Percentiles rank a stretch among this genome's conserved stretches.
These are phyloP conservation scores for Rheum nobile DNA, from an alignment of 148 eudicot genomes.

Conservation along the genomic window DNA sequence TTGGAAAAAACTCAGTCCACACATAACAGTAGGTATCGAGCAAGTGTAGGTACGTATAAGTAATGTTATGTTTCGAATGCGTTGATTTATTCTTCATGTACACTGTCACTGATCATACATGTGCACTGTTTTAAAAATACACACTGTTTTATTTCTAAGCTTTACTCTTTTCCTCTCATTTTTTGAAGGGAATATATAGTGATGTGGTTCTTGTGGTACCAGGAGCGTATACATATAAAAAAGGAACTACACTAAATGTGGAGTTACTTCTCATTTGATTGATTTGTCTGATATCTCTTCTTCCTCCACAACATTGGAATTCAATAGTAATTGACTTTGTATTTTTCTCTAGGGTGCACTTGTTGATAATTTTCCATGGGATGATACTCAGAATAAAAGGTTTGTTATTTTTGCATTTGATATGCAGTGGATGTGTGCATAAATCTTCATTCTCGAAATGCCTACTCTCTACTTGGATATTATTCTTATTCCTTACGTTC, in stretches of 20 bases:
- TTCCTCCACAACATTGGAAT: neutral
- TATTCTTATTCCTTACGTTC: constrained; percentile 2
- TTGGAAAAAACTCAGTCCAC: too few species aligned
- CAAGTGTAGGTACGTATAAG: too few species aligned
- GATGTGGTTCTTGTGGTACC: too few species aligned
- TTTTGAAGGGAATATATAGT: too few species aligned
- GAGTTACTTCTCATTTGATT: neutral
- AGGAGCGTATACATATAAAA: neutral
- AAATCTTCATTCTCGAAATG: neutral
- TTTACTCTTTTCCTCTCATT: too few species aligned
- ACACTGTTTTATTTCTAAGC: too few species aligned
- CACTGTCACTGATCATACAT: too few species aligned
- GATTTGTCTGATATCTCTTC: neutral
- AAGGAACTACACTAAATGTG: neutral
- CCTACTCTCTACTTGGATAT: neutral
- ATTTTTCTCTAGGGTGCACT: constrained; percentile 71
- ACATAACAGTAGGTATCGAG: too few species aligned
- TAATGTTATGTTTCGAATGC: too few species aligned
- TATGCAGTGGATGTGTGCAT: constrained; percentile 2
- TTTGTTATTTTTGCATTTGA: constrained; percentile 9
- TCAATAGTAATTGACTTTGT: neutral
- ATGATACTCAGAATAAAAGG: constrained; percentile 74
- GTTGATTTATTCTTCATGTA: too few species aligned
- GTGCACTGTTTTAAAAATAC: too few species aligned
- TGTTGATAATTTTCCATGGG: constrained; percentile 99